These are phyloP conservation scores for Carex cristatella DNA, from an alignment of 176 grass and related monocot species.

Conservation along the genomic window DNA sequence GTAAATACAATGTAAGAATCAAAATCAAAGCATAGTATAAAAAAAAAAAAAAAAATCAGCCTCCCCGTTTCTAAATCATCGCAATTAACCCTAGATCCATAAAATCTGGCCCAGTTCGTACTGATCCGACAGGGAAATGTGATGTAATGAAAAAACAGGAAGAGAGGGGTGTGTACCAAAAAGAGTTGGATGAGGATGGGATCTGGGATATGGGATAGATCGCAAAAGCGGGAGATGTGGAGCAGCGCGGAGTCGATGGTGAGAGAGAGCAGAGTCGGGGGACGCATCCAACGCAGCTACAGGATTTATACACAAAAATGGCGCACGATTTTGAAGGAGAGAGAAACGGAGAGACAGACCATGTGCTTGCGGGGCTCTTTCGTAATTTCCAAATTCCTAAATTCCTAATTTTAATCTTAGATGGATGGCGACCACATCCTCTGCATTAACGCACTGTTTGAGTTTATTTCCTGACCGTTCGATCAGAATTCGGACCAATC, in stretches of 20 bases:
- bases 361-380: background rate
- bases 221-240: conserved; percentile 54
- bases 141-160: background rate
- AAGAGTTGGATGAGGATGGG: conserved; percentile 89
- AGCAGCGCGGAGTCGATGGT: conserved; percentile 67
- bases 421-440: background rate
- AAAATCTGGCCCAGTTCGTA: background rate
- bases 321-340: background rate
- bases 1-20: background rate
- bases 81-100: background rate
- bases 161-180: conserved; percentile 21
- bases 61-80: background rate
- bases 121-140: background rate
- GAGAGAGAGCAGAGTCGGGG: conserved; percentile 77
- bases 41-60: background rate
- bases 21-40: background rate
- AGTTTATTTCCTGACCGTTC: too few species aligned
- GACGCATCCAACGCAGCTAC: conserved; percentile 41
- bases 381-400: background rate
- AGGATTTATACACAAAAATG: background rate
- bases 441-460: too few species aligned
- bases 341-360: background rate
- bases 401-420: background rate
- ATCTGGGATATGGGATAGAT: conserved; percentile 70
- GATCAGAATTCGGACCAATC: too few species aligned